Base-by-base conservation (phyloP, 805 yeast species). In the Yarrowia sp. region DNA sequence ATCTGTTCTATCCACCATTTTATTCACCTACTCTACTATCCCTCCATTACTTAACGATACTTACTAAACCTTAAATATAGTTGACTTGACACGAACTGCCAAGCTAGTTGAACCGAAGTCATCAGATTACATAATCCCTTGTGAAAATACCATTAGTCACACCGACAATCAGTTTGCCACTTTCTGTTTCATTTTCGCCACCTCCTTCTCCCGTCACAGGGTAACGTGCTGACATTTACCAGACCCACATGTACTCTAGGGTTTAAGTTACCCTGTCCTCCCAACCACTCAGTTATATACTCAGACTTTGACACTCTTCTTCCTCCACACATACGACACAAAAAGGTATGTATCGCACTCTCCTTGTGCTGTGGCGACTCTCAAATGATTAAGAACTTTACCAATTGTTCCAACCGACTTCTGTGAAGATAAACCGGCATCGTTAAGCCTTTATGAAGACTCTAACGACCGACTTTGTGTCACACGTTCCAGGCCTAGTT, bases 351-450 rank as follows among this genome's bases (percentile, higher is more conserved):
- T 59, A 59, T 59, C 46, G 42, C 48, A 26, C 16, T 5, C 10
- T 2, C 61, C 15, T 5, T 14, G 32, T 7, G 48, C 48, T 56
- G 48, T 26, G 46, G 65, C 52, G 65, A 59, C 52, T 59, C 52
- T 59, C 50, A 59, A 42, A 59, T 43, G 52, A 59, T 59, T 59
- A 59, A 56, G 35, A 56, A 41, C 64, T 56, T 59, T 59, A 59
- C 65, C 65, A 59, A 59, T 59, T 59, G 65, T 59, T 59, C 65
- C 65, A 59, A 59, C 65, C 41, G 65, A 59, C 40, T 43, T 59
- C 52, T 59, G 65, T 59, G 65, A 59, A 59, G 65, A 59, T 45
- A 59, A 59, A 59, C 65, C 65, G 65, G 65, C 65, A 59, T 59
- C 65, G 65, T 59, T 59, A 59, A 59, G 65, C 65, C 65, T 45